Evolutionary conservation across 306 rosid genomes (phyloP).

Genomic region (Dryas drummondii): DNA sequence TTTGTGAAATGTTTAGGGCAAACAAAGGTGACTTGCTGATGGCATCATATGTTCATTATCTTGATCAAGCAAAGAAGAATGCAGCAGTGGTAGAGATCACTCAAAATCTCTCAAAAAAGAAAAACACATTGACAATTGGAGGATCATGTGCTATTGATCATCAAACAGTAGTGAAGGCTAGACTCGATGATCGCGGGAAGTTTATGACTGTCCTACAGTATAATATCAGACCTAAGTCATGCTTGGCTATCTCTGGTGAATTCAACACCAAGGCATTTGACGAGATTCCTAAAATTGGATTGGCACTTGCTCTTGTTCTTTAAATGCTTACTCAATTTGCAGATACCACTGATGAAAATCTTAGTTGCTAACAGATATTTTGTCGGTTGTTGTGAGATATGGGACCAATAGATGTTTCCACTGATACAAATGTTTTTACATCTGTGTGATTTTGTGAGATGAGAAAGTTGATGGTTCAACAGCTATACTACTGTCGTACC

Average conservation of each 20-base stretch:
- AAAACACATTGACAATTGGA: conserved; percentile 23
- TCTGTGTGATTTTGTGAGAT: background rate
- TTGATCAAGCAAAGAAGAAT: background rate
- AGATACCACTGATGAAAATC: conserved; percentile 27
- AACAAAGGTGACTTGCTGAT: conserved; percentile 22
- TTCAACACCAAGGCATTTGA: conserved; percentile 21
- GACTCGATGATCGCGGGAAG: conserved; percentile 18
- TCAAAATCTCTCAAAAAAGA: conserved; percentile 19
- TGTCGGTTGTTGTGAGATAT: background rate
- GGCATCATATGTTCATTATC: conserved; percentile 16
- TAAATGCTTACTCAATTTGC: conserved; percentile 29
- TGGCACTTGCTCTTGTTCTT: conserved; percentile 21
- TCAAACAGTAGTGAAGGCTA: conserved; percentile 19
- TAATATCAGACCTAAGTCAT: conserved; percentile 15
- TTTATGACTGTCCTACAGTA: conserved; percentile 11
- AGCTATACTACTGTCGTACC: background rate
- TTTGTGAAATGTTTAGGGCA: conserved; percentile 7
- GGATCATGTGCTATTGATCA: conserved; percentile 13
- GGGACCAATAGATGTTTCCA: background rate
- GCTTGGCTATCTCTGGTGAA: conserved; percentile 10
- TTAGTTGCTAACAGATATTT: background rate
- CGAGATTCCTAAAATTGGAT: conserved; percentile 24
- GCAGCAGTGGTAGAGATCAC: conserved; percentile 23
- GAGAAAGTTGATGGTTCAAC: background rate
- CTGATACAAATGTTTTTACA: background rate